A percentile compares a stretch with the other conserved stretches of the same genome.
These are phyloP conservation scores for Filobasidium wieringae DNA, from an alignment of 768 basidiomycete species.

Conservation along the genomic window DNA sequence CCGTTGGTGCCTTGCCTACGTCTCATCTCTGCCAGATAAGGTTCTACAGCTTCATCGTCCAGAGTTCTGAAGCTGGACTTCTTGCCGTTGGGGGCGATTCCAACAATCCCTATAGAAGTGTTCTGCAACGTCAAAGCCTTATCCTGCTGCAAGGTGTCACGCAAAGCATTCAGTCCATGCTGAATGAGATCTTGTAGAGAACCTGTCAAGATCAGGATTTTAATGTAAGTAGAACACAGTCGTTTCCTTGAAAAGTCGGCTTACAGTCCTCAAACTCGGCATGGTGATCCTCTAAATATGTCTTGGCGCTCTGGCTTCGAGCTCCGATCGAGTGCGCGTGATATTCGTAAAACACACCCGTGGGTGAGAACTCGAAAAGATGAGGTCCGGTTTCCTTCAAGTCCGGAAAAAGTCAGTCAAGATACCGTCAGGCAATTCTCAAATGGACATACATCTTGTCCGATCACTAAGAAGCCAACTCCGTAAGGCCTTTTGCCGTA, in stretches of 20 bases:
- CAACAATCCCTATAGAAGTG: constrained; percentile 88
- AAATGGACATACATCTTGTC: constrained; percentile 53
- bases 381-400: constrained; percentile 80
- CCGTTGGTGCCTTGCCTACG: constrained; percentile 42
- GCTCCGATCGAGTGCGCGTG: constrained; percentile 98
- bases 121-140: constrained; percentile 88
- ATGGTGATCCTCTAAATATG: constrained; percentile 90
- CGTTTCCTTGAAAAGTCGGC: constrained; percentile 33
- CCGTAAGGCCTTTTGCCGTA: constrained; percentile 96
- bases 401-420: not conserved
- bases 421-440: not conserved
- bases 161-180: constrained; percentile 86
- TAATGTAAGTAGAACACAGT: not conserved
- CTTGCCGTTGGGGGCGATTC: constrained; percentile 42
- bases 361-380: constrained; percentile 94
- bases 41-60: constrained; percentile 65
- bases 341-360: constrained; percentile 94
- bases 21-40: constrained; percentile 66
- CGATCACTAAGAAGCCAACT: constrained; percentile 95
- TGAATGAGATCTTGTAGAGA: constrained; percentile 74
- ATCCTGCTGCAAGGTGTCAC: constrained; percentile 96
- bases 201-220: constrained; percentile 43
- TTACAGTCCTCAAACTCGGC: constrained; percentile 73
- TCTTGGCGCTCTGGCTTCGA: constrained; percentile 94
- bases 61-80: constrained; percentile 68